Evolutionary conservation across 192 early-diverging fungal species (phyloP).

Genomic region (Paraglomus occultum): DNA sequence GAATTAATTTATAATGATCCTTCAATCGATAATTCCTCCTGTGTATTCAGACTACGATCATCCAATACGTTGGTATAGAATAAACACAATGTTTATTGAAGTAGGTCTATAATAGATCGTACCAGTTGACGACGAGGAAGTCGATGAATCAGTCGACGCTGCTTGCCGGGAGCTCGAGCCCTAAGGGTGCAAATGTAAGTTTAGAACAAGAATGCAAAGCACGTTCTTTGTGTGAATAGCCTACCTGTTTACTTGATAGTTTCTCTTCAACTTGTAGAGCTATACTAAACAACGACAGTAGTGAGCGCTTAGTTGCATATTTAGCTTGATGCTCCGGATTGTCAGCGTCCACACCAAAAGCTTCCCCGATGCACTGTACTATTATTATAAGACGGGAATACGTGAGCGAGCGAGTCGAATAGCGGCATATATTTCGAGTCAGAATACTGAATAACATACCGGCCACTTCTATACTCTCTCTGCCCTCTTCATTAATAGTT

Average conservation of each 20-base stretch:
- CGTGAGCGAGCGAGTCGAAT: not conserved
- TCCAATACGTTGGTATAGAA: no score
- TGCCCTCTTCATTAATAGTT: conserved; percentile 71
- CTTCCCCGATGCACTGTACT: conserved; percentile 93
- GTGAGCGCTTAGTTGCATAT: conserved; percentile 80
- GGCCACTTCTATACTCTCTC: conserved; percentile 78
- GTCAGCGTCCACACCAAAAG: conserved; percentile 81
- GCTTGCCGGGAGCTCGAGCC: not conserved
- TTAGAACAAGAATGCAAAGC: not conserved
- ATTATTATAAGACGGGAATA: conserved; percentile 66
- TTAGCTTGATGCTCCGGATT: conserved; percentile 62
- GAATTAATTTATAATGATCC: no score
- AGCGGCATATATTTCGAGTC: not conserved
- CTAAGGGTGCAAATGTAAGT: no score
- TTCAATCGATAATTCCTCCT: no score
- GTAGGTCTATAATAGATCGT: no score
- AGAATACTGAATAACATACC: conserved; percentile 1
- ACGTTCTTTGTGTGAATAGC: not conserved
- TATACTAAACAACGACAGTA: conserved; percentile 87
- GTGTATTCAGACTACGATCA: no score
- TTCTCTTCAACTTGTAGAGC: conserved; percentile 84
- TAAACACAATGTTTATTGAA: no score
- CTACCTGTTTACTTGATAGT: conserved; percentile 42
- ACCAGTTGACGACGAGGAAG: not conserved
- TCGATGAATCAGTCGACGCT: not conserved